Evolutionary conservation across 495 filamentous ascomycete species (phyloP), one percentile per base, ranked within the genome.

Genomic region (Aspergillus heteromorphus): DNA sequence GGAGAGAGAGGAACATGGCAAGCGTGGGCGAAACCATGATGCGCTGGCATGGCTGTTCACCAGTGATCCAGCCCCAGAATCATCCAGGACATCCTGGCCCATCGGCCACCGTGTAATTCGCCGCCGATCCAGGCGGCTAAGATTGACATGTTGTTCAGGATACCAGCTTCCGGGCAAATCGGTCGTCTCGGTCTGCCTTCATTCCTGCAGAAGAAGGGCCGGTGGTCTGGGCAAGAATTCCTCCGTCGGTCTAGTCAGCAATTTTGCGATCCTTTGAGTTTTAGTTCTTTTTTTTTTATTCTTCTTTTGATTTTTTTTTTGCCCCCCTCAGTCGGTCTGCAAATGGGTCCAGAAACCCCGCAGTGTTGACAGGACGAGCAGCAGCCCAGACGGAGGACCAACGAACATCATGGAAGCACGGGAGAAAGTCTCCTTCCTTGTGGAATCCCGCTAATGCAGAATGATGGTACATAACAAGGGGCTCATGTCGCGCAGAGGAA

Each of bases 41-140:
- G 91, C 83, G 91, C 78, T 96, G 91, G 91, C 91, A 86, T 85
- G 72, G 77, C 77, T 88, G 79, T 75, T 83, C 81, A 78, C 91
- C 89, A 93, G 86, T 88, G 55, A 57, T 57, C 57, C 56, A 51
- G 48, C 51, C 40, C 53, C 48, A 70, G 70, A 79, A 78, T n/a
- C 77, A 77, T 78, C 77, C 76, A 76, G 69, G 74, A 79, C 74
- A 76, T 80, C 79, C 79, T 81, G 79, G 72, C 74, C 56, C 57
- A 63, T 68, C 71, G 68, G 69, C 68, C 60, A 68, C 59, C 60
- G 62, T 60, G 55, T 59, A 63, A 65, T 62, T 58, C 60, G 63
- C 56, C 62, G 68, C 62, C 64, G 67, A 71, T 70, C 72, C 52
- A 71, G 63, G 58, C 51, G 60, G 57, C 58, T 61, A 58, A 60